Conservation (phyloP, 371 early-diverging fungal genomes). For the Mucor irregularis region DNA sequence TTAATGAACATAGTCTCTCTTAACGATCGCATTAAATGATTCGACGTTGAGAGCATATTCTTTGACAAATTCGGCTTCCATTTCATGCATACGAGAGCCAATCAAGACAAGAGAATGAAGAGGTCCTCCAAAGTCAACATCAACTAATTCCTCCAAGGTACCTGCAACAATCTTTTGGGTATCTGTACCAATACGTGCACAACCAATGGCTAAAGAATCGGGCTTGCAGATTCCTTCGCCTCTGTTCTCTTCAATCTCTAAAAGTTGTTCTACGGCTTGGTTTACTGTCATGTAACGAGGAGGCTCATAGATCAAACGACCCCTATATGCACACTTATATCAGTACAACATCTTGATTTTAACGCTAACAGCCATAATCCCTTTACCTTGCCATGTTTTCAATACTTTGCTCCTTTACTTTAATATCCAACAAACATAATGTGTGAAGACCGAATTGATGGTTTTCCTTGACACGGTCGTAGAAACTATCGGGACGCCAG, state of each 20-base stretch:
- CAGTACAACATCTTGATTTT: neutral
- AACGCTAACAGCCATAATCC: neutral
- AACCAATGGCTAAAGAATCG: constrained; percentile 89
- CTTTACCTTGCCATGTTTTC: constrained; percentile 90
- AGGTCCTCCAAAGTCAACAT: constrained; percentile 93
- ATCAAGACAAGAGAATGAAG: constrained; percentile 96
- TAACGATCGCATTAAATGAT: constrained; percentile 69
- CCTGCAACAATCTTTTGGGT: constrained; percentile 88
- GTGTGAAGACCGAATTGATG: constrained; percentile 90
- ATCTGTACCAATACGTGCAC: constrained; percentile 90
- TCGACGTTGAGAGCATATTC: constrained; percentile 72
- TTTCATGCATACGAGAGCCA: constrained; percentile 88
- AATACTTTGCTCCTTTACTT: constrained; percentile 96
- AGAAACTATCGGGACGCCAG: constrained; percentile 98
- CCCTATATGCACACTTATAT: constrained; percentile 39
- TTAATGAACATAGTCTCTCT: constrained; percentile 55
- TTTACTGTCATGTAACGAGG: constrained; percentile 98
- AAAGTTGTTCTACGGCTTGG: constrained; percentile 90
- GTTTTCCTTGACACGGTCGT: constrained; percentile 93
- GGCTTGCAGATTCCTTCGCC: constrained; percentile 72
- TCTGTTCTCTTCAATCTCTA: constrained; percentile 87
- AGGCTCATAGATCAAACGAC: constrained; percentile 93
- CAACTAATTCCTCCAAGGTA: constrained; percentile 79
- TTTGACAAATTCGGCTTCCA: constrained; percentile 91
- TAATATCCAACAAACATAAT: constrained; percentile 96